These are phyloP conservation scores for Phialophora chinensis DNA, from an alignment of 2,329 filamentous ascomycete species.

Conservation along the genomic window DNA sequence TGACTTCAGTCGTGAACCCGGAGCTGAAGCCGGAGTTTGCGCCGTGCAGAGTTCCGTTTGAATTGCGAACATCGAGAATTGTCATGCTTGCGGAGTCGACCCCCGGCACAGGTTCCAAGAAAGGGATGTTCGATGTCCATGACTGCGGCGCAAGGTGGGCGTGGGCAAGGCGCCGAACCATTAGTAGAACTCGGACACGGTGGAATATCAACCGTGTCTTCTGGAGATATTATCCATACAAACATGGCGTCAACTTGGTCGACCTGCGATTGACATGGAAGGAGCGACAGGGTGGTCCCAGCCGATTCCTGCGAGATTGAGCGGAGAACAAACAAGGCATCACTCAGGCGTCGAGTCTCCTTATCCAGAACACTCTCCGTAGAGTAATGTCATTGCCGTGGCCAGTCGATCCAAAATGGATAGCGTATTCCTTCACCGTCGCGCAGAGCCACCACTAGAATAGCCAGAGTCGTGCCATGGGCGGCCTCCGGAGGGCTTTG, in stretches of 20 bases:
- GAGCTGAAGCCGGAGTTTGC: background rate
- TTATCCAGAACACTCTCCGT: background rate
- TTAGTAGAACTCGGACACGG: background rate
- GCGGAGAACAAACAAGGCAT: conserved; percentile 2
- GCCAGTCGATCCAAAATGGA: background rate
- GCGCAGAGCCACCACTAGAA: conserved; percentile 40
- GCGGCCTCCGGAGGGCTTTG: conserved; percentile 21
- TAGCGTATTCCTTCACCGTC: conserved; percentile 23
- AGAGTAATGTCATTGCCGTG: background rate
- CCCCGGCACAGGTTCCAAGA: background rate
- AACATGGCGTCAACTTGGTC: conserved; percentile 10
- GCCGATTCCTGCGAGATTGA: background rate
- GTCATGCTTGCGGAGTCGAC: background rate
- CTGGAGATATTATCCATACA: background rate
- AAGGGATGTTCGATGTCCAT: background rate
- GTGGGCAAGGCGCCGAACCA: background rate
- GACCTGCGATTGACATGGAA: conserved; percentile 20
- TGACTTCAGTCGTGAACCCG: background rate
- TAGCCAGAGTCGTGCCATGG: conserved; percentile 45
- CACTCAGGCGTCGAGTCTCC: background rate
- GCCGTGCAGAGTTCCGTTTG: background rate
- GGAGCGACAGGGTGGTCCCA: conserved; percentile 9
- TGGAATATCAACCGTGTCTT: background rate
- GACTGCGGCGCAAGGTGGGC: background rate
- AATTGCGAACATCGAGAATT: background rate